Base-by-base conservation (phyloP, 306 rosid genomes). In the Citrullus mucosospermus region DNA sequence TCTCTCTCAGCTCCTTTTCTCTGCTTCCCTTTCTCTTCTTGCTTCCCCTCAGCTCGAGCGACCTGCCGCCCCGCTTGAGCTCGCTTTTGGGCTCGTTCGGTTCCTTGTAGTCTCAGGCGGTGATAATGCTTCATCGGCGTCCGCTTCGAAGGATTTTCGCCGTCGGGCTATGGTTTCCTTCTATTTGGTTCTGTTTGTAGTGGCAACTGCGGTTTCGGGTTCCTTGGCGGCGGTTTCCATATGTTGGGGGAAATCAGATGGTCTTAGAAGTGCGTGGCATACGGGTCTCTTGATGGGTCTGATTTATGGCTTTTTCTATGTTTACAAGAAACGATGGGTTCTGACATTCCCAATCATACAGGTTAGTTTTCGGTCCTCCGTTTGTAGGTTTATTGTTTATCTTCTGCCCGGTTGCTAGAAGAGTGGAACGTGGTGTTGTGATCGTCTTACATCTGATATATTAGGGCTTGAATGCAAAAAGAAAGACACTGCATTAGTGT, bases 321-420 rank as follows among this genome's bases (percentile, higher is more conserved):
- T 91, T 66, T 91, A 85, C 48, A 88, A 81, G 43, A 90, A 91
- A 17, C 81, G 97, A 46, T 96, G 98, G 98, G 86, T 91, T 82
- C 77, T 96, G 81, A 88, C 80, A 51, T 96, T 96, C 53, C 99
- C 99, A 76, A 92, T 96, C 80, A 86, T 92, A 75, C 99, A 96
- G 99, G 98, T 90, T 38, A 32, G 81, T 51, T 63, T 58, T 58
- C 30, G 62, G 28, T 46, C 41, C 22, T 71, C 34, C 8, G 43
- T 51, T 17, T 13, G 71, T 11, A n/a, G 20, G 58, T 81, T 13
- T 10, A 5, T 38, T 56, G 41, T 75, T 70, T 6, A 22, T 70
- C n/a, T 36, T 70, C 39, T 46, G 59, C 8, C 32, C 16, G 38
- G n/a, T 44, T 14, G 39, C 41, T 70, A 68, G 75, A 70, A 12